Percentiles rank a stretch among this genome's conserved stretches.
These are phyloP conservation scores for Monilinia laxa DNA, from an alignment of 2,329 filamentous ascomycete species.

Conservation along the genomic window DNA sequence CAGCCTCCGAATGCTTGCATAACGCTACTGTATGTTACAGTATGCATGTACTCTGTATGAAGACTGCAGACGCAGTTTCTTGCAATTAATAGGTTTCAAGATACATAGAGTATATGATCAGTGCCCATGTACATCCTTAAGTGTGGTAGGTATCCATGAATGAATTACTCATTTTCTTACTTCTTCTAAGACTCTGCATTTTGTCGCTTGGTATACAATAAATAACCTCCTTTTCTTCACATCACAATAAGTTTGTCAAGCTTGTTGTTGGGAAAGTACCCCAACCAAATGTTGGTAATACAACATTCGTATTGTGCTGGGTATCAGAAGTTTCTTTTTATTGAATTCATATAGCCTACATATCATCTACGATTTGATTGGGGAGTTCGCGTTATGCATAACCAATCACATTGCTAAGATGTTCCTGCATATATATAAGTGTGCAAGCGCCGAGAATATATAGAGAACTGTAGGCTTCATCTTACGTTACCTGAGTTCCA, in stretches of 20 bases:
- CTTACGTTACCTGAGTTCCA: not conserved
- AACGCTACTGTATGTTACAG: constrained; percentile 7
- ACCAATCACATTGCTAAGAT: not conserved
- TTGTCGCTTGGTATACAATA: not conserved
- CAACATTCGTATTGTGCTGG: not conserved
- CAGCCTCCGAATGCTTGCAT: constrained; percentile 8
- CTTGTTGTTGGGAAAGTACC: not conserved
- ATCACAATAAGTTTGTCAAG: not conserved
- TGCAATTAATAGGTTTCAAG: not conserved
- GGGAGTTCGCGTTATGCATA: not conserved
- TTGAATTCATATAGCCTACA: not conserved
- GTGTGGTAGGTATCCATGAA: not conserved
- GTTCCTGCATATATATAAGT: constrained; percentile 19
- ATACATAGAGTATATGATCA: constrained; percentile 1
- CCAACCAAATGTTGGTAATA: constrained; percentile 17
- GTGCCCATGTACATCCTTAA: not conserved
- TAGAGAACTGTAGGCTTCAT: not conserved
- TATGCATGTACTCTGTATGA: not conserved
- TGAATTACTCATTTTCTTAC: not conserved
- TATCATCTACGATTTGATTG: not conserved
- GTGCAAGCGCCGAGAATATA: not conserved
- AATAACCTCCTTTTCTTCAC: not conserved
- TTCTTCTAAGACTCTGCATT: not conserved
- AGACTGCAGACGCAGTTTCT: not conserved
- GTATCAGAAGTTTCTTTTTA: not conserved